phyloP scores from a whole-genome alignment of 2,329 filamentous ascomycete genomes.

The Pseudogymnoascus pannorum region DNA sequence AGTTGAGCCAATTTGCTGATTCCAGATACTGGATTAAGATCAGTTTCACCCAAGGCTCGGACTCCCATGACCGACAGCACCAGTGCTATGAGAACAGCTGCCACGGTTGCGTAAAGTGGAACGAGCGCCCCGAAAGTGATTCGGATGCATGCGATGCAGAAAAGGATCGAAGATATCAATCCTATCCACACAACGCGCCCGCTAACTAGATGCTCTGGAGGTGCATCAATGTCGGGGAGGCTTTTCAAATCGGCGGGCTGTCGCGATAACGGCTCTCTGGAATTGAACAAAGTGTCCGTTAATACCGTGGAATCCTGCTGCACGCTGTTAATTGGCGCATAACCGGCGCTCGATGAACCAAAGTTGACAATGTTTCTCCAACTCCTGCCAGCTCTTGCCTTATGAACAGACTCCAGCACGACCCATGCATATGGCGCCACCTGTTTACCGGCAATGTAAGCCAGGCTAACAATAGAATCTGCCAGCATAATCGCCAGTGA shows the following conservation, averaged over 20 bases:
- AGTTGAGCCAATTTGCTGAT: constrained; percentile 96
- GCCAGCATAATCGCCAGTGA: constrained; percentile 95
- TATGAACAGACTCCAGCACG: constrained; percentile 30
- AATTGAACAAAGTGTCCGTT: neutral
- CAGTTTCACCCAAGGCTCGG: constrained; percentile 68
- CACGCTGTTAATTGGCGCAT: constrained; percentile 20
- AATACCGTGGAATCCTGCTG: constrained; percentile 14
- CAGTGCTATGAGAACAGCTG: constrained; percentile 78
- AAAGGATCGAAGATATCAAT: constrained; percentile 64
- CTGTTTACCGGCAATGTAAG: constrained; percentile 65
- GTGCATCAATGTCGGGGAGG: constrained; percentile 61
- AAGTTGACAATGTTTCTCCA: constrained; percentile 25
- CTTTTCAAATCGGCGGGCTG: constrained; percentile 17
- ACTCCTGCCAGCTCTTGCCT: constrained; percentile 22
- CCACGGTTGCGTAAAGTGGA: constrained; percentile 65
- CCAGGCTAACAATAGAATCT: constrained; percentile 81
- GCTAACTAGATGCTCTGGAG: constrained; percentile 73
- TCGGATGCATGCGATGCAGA: constrained; percentile 78
- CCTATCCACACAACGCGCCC: constrained; percentile 64
- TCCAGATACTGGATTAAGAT: constrained; percentile 91
- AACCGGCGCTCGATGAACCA: constrained; percentile 18
- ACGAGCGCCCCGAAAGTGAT: constrained; percentile 78
- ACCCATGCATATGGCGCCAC: constrained; percentile 40
- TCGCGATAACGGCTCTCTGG: neutral
- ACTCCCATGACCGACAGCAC: constrained; percentile 71